Conservation (phyloP, 495 filamentous ascomycete species). For the Neurospora tetraspora region DNA sequence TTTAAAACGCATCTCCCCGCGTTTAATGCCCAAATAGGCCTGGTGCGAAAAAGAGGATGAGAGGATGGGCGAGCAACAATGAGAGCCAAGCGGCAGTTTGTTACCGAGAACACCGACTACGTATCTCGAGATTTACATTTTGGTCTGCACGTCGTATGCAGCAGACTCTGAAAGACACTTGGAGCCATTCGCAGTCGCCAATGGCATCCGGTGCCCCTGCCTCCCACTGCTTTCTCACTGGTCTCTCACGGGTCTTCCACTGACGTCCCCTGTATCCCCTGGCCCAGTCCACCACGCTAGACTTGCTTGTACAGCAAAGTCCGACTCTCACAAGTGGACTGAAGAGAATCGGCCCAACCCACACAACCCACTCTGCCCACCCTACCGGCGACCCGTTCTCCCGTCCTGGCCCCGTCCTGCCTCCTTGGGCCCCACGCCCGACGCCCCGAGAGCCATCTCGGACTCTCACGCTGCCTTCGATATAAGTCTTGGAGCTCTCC, state of each 20-base stretch:
- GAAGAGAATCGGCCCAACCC: not conserved
- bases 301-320: not conserved
- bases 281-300: not conserved
- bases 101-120: not conserved
- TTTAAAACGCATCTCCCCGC: conserved; percentile 13
- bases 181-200: conserved; percentile 11
- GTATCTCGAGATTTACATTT: not conserved
- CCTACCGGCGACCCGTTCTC: not conserved
- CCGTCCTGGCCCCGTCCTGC: not conserved
- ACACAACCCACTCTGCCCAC: not conserved
- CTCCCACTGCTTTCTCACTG: not conserved
- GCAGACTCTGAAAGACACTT: conserved; percentile 4
- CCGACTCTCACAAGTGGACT: not conserved
- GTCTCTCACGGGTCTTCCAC: not conserved
- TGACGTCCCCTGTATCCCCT: not conserved
- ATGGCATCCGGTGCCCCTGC: conserved; percentile 3
- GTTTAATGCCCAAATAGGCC: conserved; percentile 29
- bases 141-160: conserved; percentile 8
- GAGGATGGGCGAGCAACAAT: not conserved
- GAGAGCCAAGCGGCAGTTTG: not conserved
- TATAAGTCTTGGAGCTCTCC: not conserved
- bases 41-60: not conserved
- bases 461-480: not conserved
- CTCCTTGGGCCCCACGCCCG: not conserved
- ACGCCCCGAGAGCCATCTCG: not conserved